A percentile compares a stretch with the other conserved stretches of the same genome.
phyloP scores from a whole-genome alignment of 116 monocot genomes.

The Zostera marina region DNA sequence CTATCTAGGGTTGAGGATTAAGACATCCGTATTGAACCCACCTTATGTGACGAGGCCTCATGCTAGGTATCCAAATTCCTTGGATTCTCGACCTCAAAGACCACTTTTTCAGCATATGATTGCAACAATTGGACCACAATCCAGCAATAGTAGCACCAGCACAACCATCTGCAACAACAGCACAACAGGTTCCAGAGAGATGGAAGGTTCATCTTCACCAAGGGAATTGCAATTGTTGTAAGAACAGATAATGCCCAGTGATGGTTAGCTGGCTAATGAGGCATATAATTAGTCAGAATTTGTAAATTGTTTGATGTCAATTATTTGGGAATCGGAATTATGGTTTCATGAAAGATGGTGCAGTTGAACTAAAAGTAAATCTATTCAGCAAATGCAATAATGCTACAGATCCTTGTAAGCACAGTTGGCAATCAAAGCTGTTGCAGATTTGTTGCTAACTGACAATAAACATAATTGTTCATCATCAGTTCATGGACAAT shows the following conservation, averaged over 20 bases:
- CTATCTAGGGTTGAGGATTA: neutral
- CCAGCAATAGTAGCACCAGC: slow-evolving; percentile 1
- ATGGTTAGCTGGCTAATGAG: neutral
- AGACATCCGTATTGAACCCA: neutral
- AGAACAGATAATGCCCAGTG: neutral
- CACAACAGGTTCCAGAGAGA: neutral
- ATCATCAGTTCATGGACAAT: too few relatives aligned
- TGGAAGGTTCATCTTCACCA: neutral
- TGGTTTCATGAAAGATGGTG: neutral
- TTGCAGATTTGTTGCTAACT: too few relatives aligned
- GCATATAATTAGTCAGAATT: neutral
- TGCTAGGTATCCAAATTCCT: slow-evolving; percentile 31
- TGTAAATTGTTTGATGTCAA: neutral
- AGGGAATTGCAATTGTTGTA: neutral
- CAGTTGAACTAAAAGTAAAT: neutral
- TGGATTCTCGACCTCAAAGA: slow-evolving; percentile 27
- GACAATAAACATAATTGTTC: too few relatives aligned
- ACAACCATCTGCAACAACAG: neutral
- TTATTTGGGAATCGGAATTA: neutral
- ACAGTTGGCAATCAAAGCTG: too few relatives aligned
- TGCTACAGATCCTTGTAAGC: too few relatives aligned
- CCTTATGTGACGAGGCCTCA: slow-evolving; percentile 24
- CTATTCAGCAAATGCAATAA: neutral
- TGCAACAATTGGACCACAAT: slow-evolving; percentile 1
- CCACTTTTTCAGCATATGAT: slow-evolving; percentile 13